These are phyloP conservation scores for Nigrograna mackinnonii DNA, from an alignment of 2,329 filamentous ascomycete species.

Conservation along the genomic window DNA sequence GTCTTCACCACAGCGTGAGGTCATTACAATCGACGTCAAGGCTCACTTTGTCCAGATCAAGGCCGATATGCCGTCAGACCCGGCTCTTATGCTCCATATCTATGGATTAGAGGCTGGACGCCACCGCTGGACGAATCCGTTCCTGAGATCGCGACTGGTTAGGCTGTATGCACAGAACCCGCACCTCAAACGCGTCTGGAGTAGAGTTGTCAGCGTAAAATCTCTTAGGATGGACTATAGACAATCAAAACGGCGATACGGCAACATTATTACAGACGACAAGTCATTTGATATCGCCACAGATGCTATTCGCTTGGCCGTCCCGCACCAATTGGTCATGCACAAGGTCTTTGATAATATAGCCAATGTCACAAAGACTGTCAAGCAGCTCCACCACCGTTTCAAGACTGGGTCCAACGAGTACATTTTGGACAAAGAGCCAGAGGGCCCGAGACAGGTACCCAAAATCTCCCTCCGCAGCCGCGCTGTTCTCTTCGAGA, in stretches of 20 bases:
- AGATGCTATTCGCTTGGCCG: conserved; percentile 83
- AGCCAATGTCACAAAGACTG: conserved; percentile 83
- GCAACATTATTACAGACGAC: conserved; percentile 67
- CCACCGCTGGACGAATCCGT: conserved; percentile 86
- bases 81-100: conserved; percentile 87
- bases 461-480: conserved; percentile 84
- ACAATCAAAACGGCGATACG: conserved; percentile 71
- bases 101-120: conserved; percentile 81
- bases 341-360: conserved; percentile 93
- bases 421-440: conserved; percentile 82
- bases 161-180: conserved; percentile 89
- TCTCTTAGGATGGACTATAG: conserved; percentile 78
- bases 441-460: conserved; percentile 82
- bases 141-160: conserved; percentile 74
- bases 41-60: conserved; percentile 84
- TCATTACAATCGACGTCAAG: conserved; percentile 82
- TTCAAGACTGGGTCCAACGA: conserved; percentile 87
- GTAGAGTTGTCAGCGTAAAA: conserved; percentile 82
- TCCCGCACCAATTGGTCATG: conserved; percentile 89
- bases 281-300: conserved; percentile 81
- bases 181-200: conserved; percentile 82
- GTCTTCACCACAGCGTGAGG: conserved; percentile 55
- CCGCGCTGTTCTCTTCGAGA: conserved; percentile 82
- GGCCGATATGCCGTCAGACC: conserved; percentile 83
- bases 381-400: conserved; percentile 88